These are phyloP conservation scores for Talaromyces piceae DNA, from an alignment of 2,329 filamentous ascomycete species.

Conservation along the genomic window DNA sequence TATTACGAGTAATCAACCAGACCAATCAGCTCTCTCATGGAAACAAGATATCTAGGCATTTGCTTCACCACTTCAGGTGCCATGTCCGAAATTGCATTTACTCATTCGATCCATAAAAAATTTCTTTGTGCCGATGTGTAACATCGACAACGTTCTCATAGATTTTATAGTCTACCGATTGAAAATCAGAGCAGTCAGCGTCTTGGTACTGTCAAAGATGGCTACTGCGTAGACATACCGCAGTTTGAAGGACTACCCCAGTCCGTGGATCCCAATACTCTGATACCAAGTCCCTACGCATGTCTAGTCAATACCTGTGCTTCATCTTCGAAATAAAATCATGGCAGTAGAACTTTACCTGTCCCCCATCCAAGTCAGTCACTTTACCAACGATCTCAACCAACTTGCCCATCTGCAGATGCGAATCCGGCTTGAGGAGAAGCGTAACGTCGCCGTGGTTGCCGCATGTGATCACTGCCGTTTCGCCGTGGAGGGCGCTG, in stretches of 20 bases:
- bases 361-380: slow-evolving; percentile 33
- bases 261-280: slow-evolving; percentile 35
- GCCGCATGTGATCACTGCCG: slow-evolving; percentile 69
- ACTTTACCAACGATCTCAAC: slow-evolving; percentile 43
- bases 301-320: background rate
- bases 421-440: slow-evolving; percentile 56
- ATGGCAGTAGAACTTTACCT: slow-evolving; percentile 18
- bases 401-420: slow-evolving; percentile 37
- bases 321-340: background rate
- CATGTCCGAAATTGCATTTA: background rate
- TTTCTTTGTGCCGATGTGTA: slow-evolving; percentile 70
- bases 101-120: slow-evolving; percentile 59
- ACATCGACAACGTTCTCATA: slow-evolving; percentile 75
- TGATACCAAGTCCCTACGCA: slow-evolving; percentile 31
- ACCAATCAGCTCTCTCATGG: background rate
- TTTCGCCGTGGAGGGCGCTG: slow-evolving; percentile 69
- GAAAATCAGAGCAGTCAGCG: background rate
- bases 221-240: slow-evolving; percentile 20
- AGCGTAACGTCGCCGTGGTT: slow-evolving; percentile 62
- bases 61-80: no score
- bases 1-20: background rate
- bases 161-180: slow-evolving; percentile 61
- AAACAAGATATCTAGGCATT: background rate
- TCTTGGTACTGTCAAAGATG: background rate
- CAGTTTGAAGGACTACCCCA: slow-evolving; percentile 35